These are phyloP conservation scores for Globisporangium polare DNA, from an alignment of 352 stramenopile species.

Conservation along the genomic window DNA sequence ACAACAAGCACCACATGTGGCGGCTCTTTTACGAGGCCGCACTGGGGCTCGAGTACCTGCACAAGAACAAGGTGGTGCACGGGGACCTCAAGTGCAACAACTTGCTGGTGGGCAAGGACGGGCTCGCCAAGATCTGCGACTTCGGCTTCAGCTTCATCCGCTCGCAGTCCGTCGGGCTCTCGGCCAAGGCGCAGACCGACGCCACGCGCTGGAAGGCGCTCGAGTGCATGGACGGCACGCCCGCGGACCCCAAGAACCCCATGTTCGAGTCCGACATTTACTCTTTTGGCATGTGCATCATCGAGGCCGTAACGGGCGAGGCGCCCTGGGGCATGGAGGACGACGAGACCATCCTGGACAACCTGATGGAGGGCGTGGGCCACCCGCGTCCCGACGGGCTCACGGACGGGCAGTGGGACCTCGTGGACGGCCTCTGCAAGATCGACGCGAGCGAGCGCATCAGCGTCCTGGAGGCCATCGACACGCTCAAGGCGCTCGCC, in stretches of 20 bases:
- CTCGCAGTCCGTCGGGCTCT: slow-evolving; percentile 25
- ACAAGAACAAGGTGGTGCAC: slow-evolving; percentile 64
- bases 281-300: slow-evolving; percentile 41
- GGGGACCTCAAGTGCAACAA: slow-evolving; percentile 89
- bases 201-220: slow-evolving; percentile 36
- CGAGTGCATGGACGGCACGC: slow-evolving; percentile 27
- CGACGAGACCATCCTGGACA: slow-evolving; percentile 27
- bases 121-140: slow-evolving; percentile 34
- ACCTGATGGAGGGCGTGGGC: slow-evolving; percentile 11
- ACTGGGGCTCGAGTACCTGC: slow-evolving; percentile 52
- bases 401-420: slow-evolving; percentile 15
- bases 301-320: slow-evolving; percentile 32
- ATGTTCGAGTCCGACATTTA: slow-evolving; percentile 36
- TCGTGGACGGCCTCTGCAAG: slow-evolving; percentile 11
- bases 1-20: slow-evolving; percentile 22
- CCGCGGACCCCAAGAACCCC: slow-evolving; percentile 11
- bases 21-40: slow-evolving; percentile 34
- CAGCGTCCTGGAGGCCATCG: slow-evolving; percentile 4
- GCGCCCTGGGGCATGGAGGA: slow-evolving; percentile 27
- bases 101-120: slow-evolving; percentile 56
- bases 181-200: slow-evolving; percentile 29
- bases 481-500: slow-evolving; percentile 11
- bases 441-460: slow-evolving; percentile 12
- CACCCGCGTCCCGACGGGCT: slow-evolving; percentile 10
- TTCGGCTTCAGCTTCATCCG: slow-evolving; percentile 40